A percentile compares a stretch with the other conserved stretches of the same genome.
These are phyloP conservation scores for Fusarium abutilonis DNA, from an alignment of 2,329 filamentous ascomycete genomes.

Conservation along the genomic window DNA sequence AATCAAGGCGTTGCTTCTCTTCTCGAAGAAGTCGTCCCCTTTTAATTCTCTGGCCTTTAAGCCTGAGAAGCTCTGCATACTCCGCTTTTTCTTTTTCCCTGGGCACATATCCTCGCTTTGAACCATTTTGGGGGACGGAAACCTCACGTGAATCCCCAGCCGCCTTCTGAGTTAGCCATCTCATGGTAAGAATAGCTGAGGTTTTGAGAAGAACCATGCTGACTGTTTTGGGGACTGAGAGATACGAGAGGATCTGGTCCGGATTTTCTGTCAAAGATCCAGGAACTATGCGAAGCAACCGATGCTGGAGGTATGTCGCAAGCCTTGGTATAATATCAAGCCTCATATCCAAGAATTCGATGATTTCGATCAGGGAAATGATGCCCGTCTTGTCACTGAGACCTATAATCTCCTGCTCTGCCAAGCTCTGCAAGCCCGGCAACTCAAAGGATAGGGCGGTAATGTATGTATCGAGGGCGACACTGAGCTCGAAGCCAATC, in stretches of 20 bases:
- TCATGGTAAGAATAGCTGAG: too few species aligned
- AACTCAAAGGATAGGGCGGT: neutral
- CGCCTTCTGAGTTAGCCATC: too few species aligned
- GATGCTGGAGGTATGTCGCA: neutral
- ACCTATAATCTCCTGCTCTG: neutral
- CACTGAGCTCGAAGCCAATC: neutral
- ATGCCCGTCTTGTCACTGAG: neutral
- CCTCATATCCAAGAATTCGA: neutral
- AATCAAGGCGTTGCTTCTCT: too few species aligned
- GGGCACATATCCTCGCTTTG: too few species aligned
- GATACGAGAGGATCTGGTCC: neutral
- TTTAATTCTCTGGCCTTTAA: too few species aligned
- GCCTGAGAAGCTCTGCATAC: too few species aligned
- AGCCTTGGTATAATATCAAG: neutral
- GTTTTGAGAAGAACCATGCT: neutral
- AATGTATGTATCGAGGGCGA: neutral
- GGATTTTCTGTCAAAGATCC: fast-evolving
- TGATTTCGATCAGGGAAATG: neutral
- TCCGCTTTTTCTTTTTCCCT: too few species aligned
- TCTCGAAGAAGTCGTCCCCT: too few species aligned
- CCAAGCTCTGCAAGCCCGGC: neutral
- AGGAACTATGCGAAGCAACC: neutral
- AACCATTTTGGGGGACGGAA: too few species aligned
- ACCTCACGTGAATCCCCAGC: too few species aligned
- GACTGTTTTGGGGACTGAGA: neutral